Evolutionary conservation across 768 basidiomycete species (phyloP), one percentile per base, ranked within the genome.

Genomic region (Boletus edulis): DNA sequence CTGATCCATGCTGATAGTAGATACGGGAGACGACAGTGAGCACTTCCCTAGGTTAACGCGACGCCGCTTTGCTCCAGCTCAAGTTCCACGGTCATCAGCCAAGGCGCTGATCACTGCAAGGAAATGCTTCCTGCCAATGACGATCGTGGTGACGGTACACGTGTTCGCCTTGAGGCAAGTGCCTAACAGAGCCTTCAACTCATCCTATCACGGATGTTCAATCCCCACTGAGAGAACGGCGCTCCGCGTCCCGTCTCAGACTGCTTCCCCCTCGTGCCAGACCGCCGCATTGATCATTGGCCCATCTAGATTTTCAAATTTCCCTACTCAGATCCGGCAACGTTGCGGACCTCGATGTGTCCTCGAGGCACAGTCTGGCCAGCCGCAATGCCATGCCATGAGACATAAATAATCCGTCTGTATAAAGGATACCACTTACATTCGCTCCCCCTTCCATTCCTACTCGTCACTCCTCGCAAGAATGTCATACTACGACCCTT

Each of bases 401-500:
- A 14, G 15, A 10, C 32, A 54, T 52, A 39, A 40, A 12, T 52
- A 13, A 35, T 35, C 39, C 27, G 49, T 45, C 51, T 27, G 41
- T 72, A 71, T 70, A 71, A 72, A 69, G 38, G 29, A 22, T 31
- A 24, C 37, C 34, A 7, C 15, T 48, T 20, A 15, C 41, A 8
- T 2, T 31, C 15, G 3, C 3, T 32, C 20, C 24, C 35, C 31
- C 20, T 59, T 62, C 27, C 55, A 55, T 53, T 35, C 37, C 48
- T 37, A 44, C 49, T n/a, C 55, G 53, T 48, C 51, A 37, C 43
- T 41, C 55, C 51, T 51, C 53, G 41, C 55, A 62, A 64, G 32
- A 32, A 78, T 78, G 76, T 72, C 76, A 5, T 78, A 78, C 67
- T 78, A 78, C 70, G 76, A 77, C 60, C 62, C 71, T 6, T 72